A percentile compares a stretch with the other conserved stretches of the same genome.
Evolutionary conservation across 2,329 filamentous ascomycete species (phyloP).

Genomic region (Monilinia vaccinii-corymbosi): DNA sequence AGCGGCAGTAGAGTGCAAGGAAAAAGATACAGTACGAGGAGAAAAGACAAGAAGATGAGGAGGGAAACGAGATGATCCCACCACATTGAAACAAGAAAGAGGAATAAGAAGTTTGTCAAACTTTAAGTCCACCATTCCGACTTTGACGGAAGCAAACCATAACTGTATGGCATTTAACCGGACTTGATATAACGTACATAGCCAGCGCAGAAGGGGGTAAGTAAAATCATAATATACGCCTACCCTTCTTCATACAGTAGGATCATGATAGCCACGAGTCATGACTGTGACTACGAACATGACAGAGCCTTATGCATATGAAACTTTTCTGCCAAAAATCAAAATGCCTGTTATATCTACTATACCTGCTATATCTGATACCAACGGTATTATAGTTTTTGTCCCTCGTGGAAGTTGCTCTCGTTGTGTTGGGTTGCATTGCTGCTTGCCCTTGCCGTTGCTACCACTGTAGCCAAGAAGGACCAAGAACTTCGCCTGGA

Average conservation of each 20-base stretch:
- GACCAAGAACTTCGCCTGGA: not conserved
- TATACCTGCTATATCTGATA: not conserved
- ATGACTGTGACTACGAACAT: not conserved
- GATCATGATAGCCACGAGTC: not conserved
- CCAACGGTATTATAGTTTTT: no score
- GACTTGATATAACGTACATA: not conserved
- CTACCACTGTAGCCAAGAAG: not conserved
- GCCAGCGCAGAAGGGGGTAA: not conserved
- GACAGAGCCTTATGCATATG: not conserved
- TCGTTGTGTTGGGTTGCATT: not conserved
- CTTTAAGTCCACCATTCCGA: not conserved
- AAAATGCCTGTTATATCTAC: no score
- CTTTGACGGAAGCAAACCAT: no score
- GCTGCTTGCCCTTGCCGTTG: not conserved
- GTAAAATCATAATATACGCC: no score
- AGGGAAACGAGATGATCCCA: no score
- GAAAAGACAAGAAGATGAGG: no score
- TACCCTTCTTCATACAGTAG: no score
- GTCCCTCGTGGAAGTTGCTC: no score
- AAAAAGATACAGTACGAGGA: no score
- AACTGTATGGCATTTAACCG: no score
- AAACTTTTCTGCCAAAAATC: not conserved
- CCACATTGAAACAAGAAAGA: not conserved
- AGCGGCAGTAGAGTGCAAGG: not conserved
- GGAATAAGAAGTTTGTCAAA: not conserved